Evolutionary conservation across 345 rosid genomes (phyloP), one percentile per base, ranked within the genome.

Genomic region (Conringia planisiliqua): DNA sequence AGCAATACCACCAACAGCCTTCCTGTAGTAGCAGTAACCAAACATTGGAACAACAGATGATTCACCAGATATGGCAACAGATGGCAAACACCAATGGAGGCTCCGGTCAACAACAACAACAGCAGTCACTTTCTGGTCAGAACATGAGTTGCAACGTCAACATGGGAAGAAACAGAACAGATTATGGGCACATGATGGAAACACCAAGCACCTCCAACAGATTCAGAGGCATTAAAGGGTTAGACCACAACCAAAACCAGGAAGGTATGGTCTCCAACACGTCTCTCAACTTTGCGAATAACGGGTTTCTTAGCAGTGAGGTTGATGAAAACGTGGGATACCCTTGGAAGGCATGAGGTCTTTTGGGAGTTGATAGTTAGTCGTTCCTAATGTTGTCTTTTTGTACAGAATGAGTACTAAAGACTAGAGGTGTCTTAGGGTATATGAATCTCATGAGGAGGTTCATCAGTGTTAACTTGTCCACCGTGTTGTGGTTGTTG

Each of bases 51-150:
- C 95, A 89, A 57, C 95, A 86, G 79, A 85, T 88, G 91, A 82
- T 94, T 71, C 95, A 89, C 72, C 96, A 90, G 18, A 73, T 94
- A 50, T 83, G 89, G 80, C 93, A 90, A 66, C 97, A 91, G 72
- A 83, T 90, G 85, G 86, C 91, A 32, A 84, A 78, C 60, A 63
- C 44, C 61, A 77, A 58, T 59, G 72, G 67, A 63, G 71, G 80
- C 10, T 46, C 75, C 11, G 82, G 71, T 51, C 78, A 74, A 7
- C 68, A 66, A 44, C 74, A 66, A 33, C 73, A 78, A 55, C 90
- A 84, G 33, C 75, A 62, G 70, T 62, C 70, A 16, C 51, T 76
- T 27, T 62, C 80, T 70, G 62, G 76, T 63, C 66, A 83, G 85
- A 84, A 83, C 43, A 66, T 84, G 40, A 77, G 59, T 22, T 29